phyloP scores from a whole-genome alignment of 2,329 filamentous ascomycete species.

The Penicillium sp. region DNA sequence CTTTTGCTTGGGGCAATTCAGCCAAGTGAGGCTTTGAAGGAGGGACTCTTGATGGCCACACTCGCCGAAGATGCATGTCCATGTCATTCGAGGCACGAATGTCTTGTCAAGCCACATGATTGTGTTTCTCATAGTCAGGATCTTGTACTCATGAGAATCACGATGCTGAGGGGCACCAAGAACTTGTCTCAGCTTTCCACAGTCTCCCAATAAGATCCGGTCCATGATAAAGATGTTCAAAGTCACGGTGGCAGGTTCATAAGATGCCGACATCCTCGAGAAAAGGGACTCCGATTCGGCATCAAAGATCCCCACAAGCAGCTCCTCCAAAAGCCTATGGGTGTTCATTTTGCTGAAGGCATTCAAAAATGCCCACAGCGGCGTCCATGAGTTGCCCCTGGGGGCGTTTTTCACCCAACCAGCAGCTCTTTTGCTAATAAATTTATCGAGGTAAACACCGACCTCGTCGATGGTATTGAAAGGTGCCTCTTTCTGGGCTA shows the following conservation, averaged over 20 bases:
- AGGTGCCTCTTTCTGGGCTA: background rate
- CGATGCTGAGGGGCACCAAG: background rate
- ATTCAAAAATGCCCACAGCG: background rate
- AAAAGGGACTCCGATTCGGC: background rate
- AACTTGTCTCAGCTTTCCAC: background rate
- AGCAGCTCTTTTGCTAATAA: background rate
- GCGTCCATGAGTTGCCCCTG: background rate
- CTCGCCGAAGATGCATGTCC: background rate
- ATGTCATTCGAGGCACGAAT: background rate
- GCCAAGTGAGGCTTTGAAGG: background rate
- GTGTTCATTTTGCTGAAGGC: background rate
- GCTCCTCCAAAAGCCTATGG: background rate
- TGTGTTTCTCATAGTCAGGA: background rate
- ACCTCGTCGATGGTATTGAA: background rate
- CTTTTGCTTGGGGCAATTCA: background rate
- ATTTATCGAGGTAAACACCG: background rate
- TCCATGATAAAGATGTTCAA: background rate
- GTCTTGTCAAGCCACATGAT: background rate
- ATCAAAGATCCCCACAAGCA: background rate
- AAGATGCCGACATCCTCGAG: background rate
- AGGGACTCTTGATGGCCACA: background rate
- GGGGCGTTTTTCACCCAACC: background rate
- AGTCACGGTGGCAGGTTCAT: background rate
- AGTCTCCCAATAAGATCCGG: background rate
- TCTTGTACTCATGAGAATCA: background rate